Conservation (phyloP, 169 alveolate genomes). For the Cryptosporidium muris region DNA sequence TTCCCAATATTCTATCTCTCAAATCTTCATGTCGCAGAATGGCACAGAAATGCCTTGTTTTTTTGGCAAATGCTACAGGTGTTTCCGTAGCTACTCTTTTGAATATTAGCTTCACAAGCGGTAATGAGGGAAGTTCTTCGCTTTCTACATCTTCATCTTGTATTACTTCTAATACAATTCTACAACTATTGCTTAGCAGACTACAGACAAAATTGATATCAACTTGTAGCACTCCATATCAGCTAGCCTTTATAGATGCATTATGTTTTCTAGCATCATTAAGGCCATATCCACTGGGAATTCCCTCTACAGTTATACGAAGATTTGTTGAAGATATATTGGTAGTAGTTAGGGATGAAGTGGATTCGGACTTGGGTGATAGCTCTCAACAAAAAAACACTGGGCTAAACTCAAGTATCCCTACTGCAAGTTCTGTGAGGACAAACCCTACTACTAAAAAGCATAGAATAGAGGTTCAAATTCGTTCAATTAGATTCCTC, state of each 20-base stretch:
- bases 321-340: constrained; percentile 59
- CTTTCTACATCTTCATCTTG: not conserved
- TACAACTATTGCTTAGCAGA: constrained; percentile 50
- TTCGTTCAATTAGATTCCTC: constrained; percentile 72
- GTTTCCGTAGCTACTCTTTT: constrained; percentile 63
- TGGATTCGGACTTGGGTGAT: constrained; percentile 36
- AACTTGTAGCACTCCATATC: constrained; percentile 61
- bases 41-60: constrained; percentile 60
- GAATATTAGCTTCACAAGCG: constrained; percentile 11
- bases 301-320: constrained; percentile 53
- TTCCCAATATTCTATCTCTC: constrained; percentile 43
- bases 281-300: constrained; percentile 56
- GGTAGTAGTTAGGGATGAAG: constrained; percentile 48
- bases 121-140: not conserved
- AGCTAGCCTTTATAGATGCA: constrained; percentile 56
- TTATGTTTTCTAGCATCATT: constrained; percentile 57
- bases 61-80: constrained; percentile 20
- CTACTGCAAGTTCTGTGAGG: not conserved
- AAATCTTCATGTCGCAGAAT: constrained; percentile 61
- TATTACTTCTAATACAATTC: constrained; percentile 9
- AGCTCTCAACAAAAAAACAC: constrained; percentile 1
- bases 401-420: not conserved
- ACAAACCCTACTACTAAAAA: constrained; percentile 16
- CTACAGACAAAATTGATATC: constrained; percentile 67
- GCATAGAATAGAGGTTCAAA: constrained; percentile 62